These are phyloP conservation scores for Hypholoma sublateritium DNA, from an alignment of 768 basidiomycete species.

Conservation along the genomic window DNA sequence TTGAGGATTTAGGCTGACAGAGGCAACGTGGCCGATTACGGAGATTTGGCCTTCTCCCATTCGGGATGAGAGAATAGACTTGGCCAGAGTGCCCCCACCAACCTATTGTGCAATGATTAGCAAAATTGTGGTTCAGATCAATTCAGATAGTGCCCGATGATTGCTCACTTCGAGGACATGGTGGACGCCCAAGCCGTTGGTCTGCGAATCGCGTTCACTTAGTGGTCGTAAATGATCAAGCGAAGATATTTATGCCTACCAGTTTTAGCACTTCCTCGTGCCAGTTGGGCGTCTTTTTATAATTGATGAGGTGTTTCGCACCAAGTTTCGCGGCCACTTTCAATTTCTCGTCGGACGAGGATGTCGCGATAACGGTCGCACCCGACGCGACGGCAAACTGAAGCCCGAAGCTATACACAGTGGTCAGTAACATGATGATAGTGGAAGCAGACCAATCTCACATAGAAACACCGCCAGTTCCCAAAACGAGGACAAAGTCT, in stretches of 20 bases:
- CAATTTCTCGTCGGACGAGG: conserved; percentile 65
- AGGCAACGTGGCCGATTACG: conserved; percentile 51
- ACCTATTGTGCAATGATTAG: conserved; percentile 33
- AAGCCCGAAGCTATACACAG: conserved; percentile 42
- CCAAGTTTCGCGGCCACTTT: conserved; percentile 51
- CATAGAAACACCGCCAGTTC: conserved; percentile 63
- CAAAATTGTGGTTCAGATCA: too few species aligned
- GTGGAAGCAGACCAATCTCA: conserved; percentile 18
- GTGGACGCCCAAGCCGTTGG: conserved; percentile 37
- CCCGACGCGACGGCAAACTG: conserved; percentile 65
- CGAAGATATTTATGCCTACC: conserved; percentile 26
- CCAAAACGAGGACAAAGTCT: conserved; percentile 56
- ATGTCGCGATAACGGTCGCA: conserved; percentile 65
- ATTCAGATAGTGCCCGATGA: too few species aligned
- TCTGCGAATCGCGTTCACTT: conserved; percentile 22
- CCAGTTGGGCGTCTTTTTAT: conserved; percentile 58
- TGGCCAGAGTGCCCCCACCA: conserved; percentile 53
- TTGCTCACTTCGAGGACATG: conserved; percentile 36
- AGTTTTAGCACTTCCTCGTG: conserved; percentile 48
- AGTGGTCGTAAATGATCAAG: not conserved
- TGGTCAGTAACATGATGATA: not conserved
- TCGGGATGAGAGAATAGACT: conserved; percentile 38
- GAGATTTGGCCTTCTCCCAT: conserved; percentile 42
- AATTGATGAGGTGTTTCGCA: conserved; percentile 60
- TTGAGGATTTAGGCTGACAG: conserved; percentile 23